phyloP scores from a whole-genome alignment of 2,329 filamentous ascomycete genomes.

The Fusarium albidum region DNA sequence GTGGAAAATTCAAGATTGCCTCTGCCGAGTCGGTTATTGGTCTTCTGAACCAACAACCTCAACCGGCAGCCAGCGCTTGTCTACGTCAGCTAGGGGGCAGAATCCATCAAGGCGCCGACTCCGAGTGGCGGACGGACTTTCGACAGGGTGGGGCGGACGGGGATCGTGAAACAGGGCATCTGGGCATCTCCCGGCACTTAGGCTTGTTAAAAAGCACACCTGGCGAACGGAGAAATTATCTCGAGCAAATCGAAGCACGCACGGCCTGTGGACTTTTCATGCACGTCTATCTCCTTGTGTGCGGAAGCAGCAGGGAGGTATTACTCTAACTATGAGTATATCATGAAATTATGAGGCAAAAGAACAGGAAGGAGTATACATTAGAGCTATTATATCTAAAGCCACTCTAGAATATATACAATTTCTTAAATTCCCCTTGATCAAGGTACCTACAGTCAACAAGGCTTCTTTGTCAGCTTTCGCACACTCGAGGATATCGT shows the following conservation, averaged over 20 bases:
- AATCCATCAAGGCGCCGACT: slow-evolving; percentile 21
- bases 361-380: too few relatives aligned
- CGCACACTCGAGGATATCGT: too few relatives aligned
- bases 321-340: too few relatives aligned
- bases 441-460: too few relatives aligned
- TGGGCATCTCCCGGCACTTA: slow-evolving; percentile 19
- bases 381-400: too few relatives aligned
- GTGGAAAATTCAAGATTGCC: slow-evolving; percentile 21
- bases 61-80: slow-evolving; percentile 17
- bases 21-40: slow-evolving; percentile 21
- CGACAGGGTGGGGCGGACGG: slow-evolving; percentile 20
- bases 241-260: background rate
- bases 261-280: background rate
- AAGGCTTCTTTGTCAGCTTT: too few relatives aligned
- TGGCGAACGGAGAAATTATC: slow-evolving; percentile 5
- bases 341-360: too few relatives aligned
- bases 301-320: too few relatives aligned
- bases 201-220: too few relatives aligned
- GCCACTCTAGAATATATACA: too few relatives aligned
- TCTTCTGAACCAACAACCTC: background rate
- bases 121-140: slow-evolving; percentile 32
- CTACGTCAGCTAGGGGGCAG: slow-evolving; percentile 5
- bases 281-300: too few relatives aligned
- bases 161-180: slow-evolving; percentile 32
- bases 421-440: too few relatives aligned